A percentile compares a stretch with the other conserved stretches of the same genome.
These are phyloP conservation scores for Elongisporangium anandrum DNA, from an alignment of 352 stramenopile genomes.

Conservation along the genomic window DNA sequence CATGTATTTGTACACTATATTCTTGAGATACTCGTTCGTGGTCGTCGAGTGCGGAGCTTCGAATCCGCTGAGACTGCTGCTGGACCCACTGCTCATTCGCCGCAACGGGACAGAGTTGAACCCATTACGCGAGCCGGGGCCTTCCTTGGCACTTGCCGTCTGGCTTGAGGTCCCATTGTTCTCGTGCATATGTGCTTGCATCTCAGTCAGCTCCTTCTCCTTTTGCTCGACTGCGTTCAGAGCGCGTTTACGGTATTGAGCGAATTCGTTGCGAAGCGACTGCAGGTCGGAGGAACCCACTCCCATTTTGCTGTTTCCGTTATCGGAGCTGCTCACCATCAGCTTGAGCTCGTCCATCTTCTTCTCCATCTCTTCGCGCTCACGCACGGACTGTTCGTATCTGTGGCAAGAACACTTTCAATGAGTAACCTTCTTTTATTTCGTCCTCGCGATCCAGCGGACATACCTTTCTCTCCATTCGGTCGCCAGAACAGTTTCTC, in stretches of 20 bases:
- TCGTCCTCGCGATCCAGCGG: neutral
- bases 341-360: constrained; percentile 65
- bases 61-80: constrained; percentile 73
- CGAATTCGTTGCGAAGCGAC: constrained; percentile 71
- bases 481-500: constrained; percentile 76
- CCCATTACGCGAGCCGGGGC: constrained; percentile 5
- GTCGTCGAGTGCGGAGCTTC: constrained; percentile 76
- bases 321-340: constrained; percentile 25
- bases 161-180: constrained; percentile 27
- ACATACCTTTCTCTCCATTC: constrained; percentile 76
- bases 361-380: constrained; percentile 77
- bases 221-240: constrained; percentile 81
- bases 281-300: constrained; percentile 49
- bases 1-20: constrained; percentile 92
- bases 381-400: constrained; percentile 68
- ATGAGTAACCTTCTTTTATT: neutral
- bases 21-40: constrained; percentile 89
- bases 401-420: constrained; percentile 9
- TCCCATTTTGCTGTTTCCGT: constrained; percentile 10
- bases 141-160: constrained; percentile 38
- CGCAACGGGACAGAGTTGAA: constrained; percentile 30
- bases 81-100: constrained; percentile 78
- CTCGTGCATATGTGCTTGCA: constrained; percentile 47
- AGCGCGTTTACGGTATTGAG: constrained; percentile 69
- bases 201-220: constrained; percentile 69